Percentiles rank a stretch among this genome's conserved stretches.
phyloP scores from a whole-genome alignment of 2,329 filamentous ascomycete species.

The Corinectria fuckeliana region DNA sequence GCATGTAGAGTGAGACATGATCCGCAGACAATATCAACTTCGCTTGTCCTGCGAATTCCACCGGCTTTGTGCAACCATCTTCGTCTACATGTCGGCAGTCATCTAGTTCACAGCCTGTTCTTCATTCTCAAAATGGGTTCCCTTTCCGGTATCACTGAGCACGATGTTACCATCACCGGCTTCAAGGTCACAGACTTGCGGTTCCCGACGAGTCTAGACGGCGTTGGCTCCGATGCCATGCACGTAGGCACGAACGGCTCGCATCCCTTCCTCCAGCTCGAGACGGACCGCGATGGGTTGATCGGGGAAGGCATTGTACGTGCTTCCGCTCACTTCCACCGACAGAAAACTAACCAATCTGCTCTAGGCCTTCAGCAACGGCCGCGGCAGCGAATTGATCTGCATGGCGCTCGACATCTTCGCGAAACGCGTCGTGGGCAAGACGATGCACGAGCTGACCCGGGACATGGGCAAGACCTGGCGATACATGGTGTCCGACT shows the following conservation, averaged over 20 bases:
- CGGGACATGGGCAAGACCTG: slow-evolving; percentile 86
- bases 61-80: not conserved
- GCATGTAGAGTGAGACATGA: slow-evolving; percentile 1
- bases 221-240: slow-evolving; percentile 95
- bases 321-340: not conserved
- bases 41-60: not conserved
- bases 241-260: slow-evolving; percentile 94
- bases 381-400: slow-evolving; percentile 90
- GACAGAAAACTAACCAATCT: not conserved
- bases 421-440: slow-evolving; percentile 77
- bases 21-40: slow-evolving; percentile 9
- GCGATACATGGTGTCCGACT: slow-evolving; percentile 88
- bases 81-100: not conserved
- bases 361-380: slow-evolving; percentile 75
- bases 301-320: slow-evolving; percentile 80
- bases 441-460: slow-evolving; percentile 77
- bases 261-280: slow-evolving; percentile 86
- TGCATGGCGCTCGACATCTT: slow-evolving; percentile 83
- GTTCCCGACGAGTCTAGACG: slow-evolving; percentile 90
- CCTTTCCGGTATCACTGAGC: slow-evolving; percentile 16
- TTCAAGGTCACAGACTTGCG: slow-evolving; percentile 76
- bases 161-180: slow-evolving; percentile 73
- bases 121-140: slow-evolving; percentile 8
- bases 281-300: slow-evolving; percentile 72
- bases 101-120: not conserved